Conservation (phyloP, 2,329 filamentous ascomycete species). For the Lecanicillium sp. region DNA sequence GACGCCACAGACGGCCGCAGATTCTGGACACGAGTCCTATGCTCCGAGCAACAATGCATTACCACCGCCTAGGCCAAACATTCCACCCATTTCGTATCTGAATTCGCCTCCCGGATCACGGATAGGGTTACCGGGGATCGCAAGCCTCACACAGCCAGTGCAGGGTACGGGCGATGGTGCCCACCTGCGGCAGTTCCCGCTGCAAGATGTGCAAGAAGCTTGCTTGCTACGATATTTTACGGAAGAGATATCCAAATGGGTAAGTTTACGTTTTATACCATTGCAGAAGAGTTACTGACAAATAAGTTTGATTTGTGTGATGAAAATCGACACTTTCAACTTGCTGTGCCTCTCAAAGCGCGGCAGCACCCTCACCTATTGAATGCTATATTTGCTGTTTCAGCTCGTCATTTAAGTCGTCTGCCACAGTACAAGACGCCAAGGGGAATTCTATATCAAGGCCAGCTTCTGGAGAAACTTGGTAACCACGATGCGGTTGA, state of each 20-base stretch:
- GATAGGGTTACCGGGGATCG: conserved; percentile 7
- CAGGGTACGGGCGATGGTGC: conserved; percentile 3
- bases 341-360: conserved; percentile 31
- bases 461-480: conserved; percentile 30
- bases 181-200: conserved; percentile 22
- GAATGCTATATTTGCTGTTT: conserved; percentile 36
- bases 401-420: conserved; percentile 33
- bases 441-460: conserved; percentile 31
- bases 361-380: conserved; percentile 31
- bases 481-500: conserved; percentile 33
- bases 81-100: conserved; percentile 4
- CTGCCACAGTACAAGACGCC: conserved; percentile 33
- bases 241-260: conserved; percentile 36
- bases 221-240: conserved; percentile 34
- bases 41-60: not conserved
- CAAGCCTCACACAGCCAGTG: conserved; percentile 2
- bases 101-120: not conserved
- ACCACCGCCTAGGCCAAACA: not conserved
- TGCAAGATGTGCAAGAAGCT: conserved; percentile 31
- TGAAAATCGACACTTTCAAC: conserved; percentile 34
- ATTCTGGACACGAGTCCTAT: not conserved
- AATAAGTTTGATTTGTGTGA: conserved; percentile 34
- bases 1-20: not conserved
- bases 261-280: conserved; percentile 15
- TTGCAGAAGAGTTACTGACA: conserved; percentile 14